phyloP scores from a whole-genome alignment of 1,284 basidiomycete species.

The Cutaneotrichosporon dermatis region DNA sequence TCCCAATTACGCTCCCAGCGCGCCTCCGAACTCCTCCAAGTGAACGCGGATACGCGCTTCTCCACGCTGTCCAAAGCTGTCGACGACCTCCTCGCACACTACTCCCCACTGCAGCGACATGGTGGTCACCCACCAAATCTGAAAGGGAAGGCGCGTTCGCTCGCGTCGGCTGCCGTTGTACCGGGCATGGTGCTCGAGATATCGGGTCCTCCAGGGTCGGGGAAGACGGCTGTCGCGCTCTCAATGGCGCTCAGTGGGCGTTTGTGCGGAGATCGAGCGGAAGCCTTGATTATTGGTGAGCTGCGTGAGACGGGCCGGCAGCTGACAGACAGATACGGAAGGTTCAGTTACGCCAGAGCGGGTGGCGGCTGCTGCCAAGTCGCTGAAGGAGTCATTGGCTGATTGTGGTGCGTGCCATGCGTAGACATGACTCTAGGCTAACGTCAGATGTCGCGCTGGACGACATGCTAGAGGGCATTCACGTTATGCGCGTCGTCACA shows the following conservation, averaged over 20 bases:
- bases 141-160: conserved; percentile 23
- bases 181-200: conserved; percentile 46
- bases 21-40: conserved; percentile 29
- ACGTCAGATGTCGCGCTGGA: background rate
- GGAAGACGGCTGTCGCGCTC: conserved; percentile 39
- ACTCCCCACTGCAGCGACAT: background rate
- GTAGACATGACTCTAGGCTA: background rate
- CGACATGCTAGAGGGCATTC: conserved; percentile 34
- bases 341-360: conserved; percentile 37
- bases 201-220: conserved; percentile 43
- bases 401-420: background rate
- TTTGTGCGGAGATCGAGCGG: conserved; percentile 12
- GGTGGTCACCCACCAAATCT: background rate
- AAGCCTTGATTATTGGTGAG: conserved; percentile 45
- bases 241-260: conserved; percentile 37
- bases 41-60: conserved; percentile 20
- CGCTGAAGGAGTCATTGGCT: conserved; percentile 7
- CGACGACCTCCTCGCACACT: conserved; percentile 33
- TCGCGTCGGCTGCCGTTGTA: conserved; percentile 1
- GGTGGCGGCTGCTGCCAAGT: conserved; percentile 24
- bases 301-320: no score
- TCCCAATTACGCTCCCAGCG: conserved; percentile 20
- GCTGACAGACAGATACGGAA: conserved; percentile 40
- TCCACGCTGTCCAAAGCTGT: conserved; percentile 34
- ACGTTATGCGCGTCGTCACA: conserved; percentile 40